Base-by-base conservation (phyloP, 2,329 filamentous ascomycete species). In the Colletotrichum tabaci region DNA sequence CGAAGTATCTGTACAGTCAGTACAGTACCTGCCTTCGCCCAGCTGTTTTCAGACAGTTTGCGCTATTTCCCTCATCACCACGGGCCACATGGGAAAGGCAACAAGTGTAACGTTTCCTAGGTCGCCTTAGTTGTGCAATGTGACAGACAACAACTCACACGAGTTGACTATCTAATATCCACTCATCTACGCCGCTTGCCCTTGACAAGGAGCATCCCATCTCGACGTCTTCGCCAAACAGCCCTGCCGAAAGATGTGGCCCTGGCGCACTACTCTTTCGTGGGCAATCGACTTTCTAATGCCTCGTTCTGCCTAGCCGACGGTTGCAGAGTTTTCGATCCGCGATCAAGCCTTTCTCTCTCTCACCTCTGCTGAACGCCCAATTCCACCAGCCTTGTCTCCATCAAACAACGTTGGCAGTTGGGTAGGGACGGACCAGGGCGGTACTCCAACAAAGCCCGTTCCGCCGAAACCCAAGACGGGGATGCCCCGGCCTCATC, bases 141-240 rank as follows among this genome's bases (percentile, higher is more conserved):
- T 46, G 57, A 71, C 61, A 53, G 40, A 23, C 38, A n/a, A 18
- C n/a, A 16, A 15, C 40, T n/a, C 26, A 52, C n/a, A 47, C 64
- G 60, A 67, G 68, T 68, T 58, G 68, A 52, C 7, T 68, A 52
- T 57, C 64, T 26, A 26, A 26, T 63, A 52, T 46, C 21, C 18
- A 56, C 9, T n/a, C 13, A 44, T 38, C 46, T 47, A 58, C 44
- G 49, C n/a, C 38, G 30, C 66, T 40, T 52, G 21, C 40, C 21
- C 23, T n/a, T 13, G 49, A 68, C 68, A 63, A 63, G 68, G 65
- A 63, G 52, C 44, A 71, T 63, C 68, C 68, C 58, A 35, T 63
- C 38, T 60, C 38, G 3, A 26, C 13, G 15, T 13, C 60, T 42
- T 71, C 68, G 68, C 68, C 68, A 68, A 13, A 68, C 65, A 71